phyloP scores from a whole-genome alignment of 208 protist species.

The Paratrypanosoma confusum region DNA sequence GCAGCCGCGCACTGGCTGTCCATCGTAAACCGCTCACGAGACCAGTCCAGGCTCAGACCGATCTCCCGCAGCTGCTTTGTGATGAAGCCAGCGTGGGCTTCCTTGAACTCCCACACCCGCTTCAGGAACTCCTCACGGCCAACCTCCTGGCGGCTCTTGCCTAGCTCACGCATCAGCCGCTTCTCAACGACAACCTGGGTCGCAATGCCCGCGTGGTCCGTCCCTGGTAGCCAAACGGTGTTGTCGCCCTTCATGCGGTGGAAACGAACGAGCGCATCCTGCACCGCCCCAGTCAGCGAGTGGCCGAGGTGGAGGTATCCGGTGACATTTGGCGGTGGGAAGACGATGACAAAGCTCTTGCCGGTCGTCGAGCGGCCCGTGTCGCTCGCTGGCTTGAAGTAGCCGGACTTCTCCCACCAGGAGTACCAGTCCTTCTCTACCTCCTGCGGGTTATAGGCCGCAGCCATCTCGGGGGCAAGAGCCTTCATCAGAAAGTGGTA shows the following conservation, averaged over 20 bases:
- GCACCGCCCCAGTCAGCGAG: slow-evolving; percentile 94
- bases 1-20: slow-evolving; percentile 89
- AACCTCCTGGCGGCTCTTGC: slow-evolving; percentile 91
- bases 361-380: slow-evolving; percentile 35
- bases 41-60: slow-evolving; percentile 98
- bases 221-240: slow-evolving; percentile 98
- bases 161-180: slow-evolving; percentile 79
- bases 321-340: slow-evolving; percentile 99
- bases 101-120: slow-evolving; percentile 97
- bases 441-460: slow-evolving; percentile 84
- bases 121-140: slow-evolving; percentile 96
- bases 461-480: slow-evolving; percentile 70
- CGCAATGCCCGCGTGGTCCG: slow-evolving; percentile 99
- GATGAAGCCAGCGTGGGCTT: slow-evolving; percentile 93
- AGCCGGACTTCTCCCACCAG: slow-evolving; percentile 96
- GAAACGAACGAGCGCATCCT: slow-evolving; percentile 94
- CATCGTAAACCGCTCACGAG: slow-evolving; percentile 98
- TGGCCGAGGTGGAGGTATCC: slow-evolving; percentile 99
- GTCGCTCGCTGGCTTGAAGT: slow-evolving; percentile 91
- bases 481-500: slow-evolving; percentile 62
- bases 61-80: slow-evolving; percentile 92
- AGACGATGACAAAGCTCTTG: slow-evolving; percentile 92
- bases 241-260: slow-evolving; percentile 95
- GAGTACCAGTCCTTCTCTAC: slow-evolving; percentile 97
- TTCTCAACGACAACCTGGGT: slow-evolving; percentile 99